Evolutionary conservation across 2,329 filamentous ascomycete genomes (phyloP), one percentile per base, ranked within the genome.

Genomic region (Fusarium lyarnte): DNA sequence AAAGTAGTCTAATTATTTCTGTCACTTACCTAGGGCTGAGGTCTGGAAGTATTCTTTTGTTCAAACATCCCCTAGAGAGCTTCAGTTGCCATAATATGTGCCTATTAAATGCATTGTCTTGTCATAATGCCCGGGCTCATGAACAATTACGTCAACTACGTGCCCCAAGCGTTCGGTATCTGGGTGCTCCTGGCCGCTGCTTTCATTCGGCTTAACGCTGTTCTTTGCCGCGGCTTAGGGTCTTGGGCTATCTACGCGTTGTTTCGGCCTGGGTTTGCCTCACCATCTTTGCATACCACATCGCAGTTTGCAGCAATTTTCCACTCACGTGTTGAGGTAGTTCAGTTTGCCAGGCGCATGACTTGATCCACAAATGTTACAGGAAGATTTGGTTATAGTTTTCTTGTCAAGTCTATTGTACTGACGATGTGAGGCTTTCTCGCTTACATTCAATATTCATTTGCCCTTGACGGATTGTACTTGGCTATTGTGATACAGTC

Each of bases 201-300:
- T 63, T 62, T 60, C 9, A 54, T 58, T 77, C 75, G 75, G 75
- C 74, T 74, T 69, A 66, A 68, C 35, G 39, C 47, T 58, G 39
- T 57, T 57, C 39, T 41, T 65, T 60, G 63, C 75, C 75, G 71
- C 67, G 63, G 66, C 52, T 42, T 52, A 70, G 58, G 62, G 25
- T 65, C 21, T 51, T 70, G 61, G 75, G 43, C 29, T 77, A 75
- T 42, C 35, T 35, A 23, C 75, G 75, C 74, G 63, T 76, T 77
- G 66, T 76, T 77, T 76, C 75, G 75, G 75, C 62, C 68, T 49
- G 31, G n/a, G n/a, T 58, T 54, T 36, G 35, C 55, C 41, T 72
- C 31, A 9, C 47, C 36, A 46, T 35, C 25, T 16, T 45, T 53
- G 25, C 38, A 31, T 17, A 31, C 45, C 21, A 29, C 19, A 21